Evolutionary conservation across 306 rosid species (phyloP).

Genomic region (Pachyrhizus erosus): DNA sequence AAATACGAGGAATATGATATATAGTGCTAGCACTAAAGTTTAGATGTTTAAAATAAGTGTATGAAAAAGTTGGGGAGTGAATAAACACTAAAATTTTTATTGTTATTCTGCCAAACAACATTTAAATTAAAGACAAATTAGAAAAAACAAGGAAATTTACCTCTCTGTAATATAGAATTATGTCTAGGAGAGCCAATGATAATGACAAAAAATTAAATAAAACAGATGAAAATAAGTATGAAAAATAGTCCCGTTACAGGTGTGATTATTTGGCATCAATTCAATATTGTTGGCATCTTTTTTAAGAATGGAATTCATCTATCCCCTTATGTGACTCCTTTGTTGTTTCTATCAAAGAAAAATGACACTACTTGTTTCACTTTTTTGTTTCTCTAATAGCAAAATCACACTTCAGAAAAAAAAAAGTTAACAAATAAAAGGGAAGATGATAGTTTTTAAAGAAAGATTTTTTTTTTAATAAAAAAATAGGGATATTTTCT

Average conservation of each 20-base stretch:
- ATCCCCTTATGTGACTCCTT: not conserved
- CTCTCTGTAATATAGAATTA: no score
- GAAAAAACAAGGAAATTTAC: no score
- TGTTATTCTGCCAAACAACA: no score
- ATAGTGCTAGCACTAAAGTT: not conserved
- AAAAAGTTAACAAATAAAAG: not conserved
- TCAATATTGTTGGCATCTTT: not conserved
- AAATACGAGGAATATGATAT: not conserved
- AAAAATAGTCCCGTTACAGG: no score
- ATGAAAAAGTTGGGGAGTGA: no score
- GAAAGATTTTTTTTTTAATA: no score
- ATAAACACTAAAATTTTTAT: no score
- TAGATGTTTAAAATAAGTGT: not conserved
- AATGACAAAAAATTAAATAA: no score
- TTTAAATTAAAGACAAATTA: no score
- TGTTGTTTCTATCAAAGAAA: not conserved
- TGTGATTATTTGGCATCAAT: not conserved
- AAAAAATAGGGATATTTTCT: no score
- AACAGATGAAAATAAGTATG: no score
- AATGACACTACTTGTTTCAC: not conserved
- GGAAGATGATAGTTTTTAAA: not conserved
- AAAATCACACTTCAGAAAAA: not conserved
- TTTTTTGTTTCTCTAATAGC: not conserved
- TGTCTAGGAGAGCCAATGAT: no score
- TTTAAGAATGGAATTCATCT: not conserved